phyloP scores from a whole-genome alignment of 2,329 filamentous ascomycete species.

The Coccinonectria pachysandricola region DNA sequence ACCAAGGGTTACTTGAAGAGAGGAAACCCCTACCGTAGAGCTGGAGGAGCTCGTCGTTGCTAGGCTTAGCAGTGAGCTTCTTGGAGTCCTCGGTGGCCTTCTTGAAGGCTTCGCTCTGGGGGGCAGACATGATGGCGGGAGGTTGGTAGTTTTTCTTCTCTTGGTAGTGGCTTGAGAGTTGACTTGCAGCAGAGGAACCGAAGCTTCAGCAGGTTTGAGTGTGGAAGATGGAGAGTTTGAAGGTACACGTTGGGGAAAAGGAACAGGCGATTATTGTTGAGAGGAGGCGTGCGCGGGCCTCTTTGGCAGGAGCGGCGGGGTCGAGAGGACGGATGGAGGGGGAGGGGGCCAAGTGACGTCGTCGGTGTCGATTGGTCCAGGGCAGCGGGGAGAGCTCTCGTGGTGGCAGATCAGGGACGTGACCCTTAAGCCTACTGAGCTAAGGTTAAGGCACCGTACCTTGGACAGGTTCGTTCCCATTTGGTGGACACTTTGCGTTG shows the following conservation, averaged over 20 bases:
- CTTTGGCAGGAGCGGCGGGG: not conserved
- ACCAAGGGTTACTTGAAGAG: not conserved
- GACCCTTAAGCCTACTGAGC: too few relatives aligned
- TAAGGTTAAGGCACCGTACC: too few relatives aligned
- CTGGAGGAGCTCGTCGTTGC: not conserved
- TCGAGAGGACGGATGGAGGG: constrained; percentile 2
- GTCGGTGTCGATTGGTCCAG: constrained; percentile 4
- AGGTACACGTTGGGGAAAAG: too few relatives aligned
- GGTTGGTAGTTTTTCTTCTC: not conserved
- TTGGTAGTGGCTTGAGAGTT: not conserved
- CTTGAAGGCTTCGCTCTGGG: not conserved
- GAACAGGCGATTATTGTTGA: not conserved
- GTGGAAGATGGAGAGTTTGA: not conserved
- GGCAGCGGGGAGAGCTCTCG: constrained; percentile 1
- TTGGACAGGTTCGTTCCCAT: too few relatives aligned
- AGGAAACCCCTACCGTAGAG: not conserved
- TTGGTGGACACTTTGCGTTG: too few relatives aligned
- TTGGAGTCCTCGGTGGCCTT: not conserved
- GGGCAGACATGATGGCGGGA: not conserved
- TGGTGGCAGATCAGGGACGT: too few relatives aligned
- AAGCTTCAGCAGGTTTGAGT: not conserved
- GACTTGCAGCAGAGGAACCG: not conserved
- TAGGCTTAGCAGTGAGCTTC: not conserved
- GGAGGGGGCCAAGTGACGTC: constrained; percentile 4
- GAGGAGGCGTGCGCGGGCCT: not conserved